Conservation (phyloP, 768 basidiomycete species). For the Suillus sp. region DNA sequence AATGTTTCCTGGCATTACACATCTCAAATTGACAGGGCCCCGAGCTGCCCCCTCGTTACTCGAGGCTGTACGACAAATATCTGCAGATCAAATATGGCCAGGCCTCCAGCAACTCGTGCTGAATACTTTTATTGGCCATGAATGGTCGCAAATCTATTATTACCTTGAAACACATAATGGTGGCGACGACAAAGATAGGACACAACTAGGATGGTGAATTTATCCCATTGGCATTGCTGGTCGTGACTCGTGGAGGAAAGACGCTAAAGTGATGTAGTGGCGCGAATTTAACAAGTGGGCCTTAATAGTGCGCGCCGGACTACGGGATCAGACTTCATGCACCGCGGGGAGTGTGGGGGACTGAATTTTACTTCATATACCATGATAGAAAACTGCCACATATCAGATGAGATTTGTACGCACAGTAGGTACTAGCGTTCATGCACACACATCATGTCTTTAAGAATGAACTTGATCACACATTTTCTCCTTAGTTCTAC, state of each 20-base stretch:
- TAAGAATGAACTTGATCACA: background rate
- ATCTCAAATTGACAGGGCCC: constrained; percentile 2
- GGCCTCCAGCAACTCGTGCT: background rate
- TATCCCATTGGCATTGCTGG: background rate
- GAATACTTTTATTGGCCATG: background rate
- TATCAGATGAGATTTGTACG: background rate
- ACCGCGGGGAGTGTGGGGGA: background rate
- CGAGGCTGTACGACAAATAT: background rate
- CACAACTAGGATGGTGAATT: background rate
- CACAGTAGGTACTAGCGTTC: background rate
- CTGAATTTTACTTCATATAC: background rate
- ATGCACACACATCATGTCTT: background rate
- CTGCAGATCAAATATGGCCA: background rate
- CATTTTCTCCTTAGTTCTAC: background rate
- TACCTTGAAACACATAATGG: background rate
- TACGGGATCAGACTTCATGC: background rate
- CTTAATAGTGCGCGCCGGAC: background rate
- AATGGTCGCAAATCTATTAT: background rate
- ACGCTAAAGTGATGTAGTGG: background rate
- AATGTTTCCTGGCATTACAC: background rate
- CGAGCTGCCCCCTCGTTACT: background rate
- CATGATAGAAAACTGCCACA: background rate
- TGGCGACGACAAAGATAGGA: background rate
- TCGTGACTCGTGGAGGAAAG: background rate
- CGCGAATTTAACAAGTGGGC: background rate